A percentile compares a stretch with the other conserved stretches of the same genome.
phyloP scores from a whole-genome alignment of 345 rosid genomes.

The Euphorbia tirucalli region DNA sequence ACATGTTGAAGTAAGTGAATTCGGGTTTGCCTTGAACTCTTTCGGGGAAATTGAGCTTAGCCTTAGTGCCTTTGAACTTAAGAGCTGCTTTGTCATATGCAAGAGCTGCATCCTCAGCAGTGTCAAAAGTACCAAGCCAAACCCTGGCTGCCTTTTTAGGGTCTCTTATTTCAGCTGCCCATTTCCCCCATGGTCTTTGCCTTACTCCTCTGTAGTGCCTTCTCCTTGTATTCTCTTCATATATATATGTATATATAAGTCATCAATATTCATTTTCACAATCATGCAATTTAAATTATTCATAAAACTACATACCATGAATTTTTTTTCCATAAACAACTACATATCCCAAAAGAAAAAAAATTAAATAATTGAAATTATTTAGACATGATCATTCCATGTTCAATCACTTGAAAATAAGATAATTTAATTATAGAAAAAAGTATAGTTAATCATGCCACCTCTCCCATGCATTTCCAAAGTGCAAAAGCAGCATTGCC shows the following conservation, averaged over 20 bases:
- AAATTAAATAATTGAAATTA: too few relatives aligned
- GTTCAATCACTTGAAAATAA: too few relatives aligned
- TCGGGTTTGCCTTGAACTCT: constrained; percentile 55
- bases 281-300: background rate
- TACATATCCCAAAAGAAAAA: too few relatives aligned
- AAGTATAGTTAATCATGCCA: background rate
- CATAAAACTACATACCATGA: too few relatives aligned
- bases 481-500: background rate
- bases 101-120: constrained; percentile 33
- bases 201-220: constrained; percentile 67
- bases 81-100: constrained; percentile 81
- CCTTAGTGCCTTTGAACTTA: constrained; percentile 89
- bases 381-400: too few relatives aligned
- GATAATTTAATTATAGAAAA: too few relatives aligned
- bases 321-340: too few relatives aligned
- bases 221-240: constrained; percentile 52
- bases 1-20: constrained; percentile 19
- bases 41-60: constrained; percentile 90
- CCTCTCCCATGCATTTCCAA: background rate
- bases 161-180: constrained; percentile 35
- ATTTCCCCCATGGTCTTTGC: constrained; percentile 33
- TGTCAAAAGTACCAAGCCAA: constrained; percentile 35
- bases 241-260: too few relatives aligned
- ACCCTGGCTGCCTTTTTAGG: constrained; percentile 34
- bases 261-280: background rate